phyloP scores from a whole-genome alignment of 2,329 filamentous ascomycete genomes.

The Fusarium sacchari region DNA sequence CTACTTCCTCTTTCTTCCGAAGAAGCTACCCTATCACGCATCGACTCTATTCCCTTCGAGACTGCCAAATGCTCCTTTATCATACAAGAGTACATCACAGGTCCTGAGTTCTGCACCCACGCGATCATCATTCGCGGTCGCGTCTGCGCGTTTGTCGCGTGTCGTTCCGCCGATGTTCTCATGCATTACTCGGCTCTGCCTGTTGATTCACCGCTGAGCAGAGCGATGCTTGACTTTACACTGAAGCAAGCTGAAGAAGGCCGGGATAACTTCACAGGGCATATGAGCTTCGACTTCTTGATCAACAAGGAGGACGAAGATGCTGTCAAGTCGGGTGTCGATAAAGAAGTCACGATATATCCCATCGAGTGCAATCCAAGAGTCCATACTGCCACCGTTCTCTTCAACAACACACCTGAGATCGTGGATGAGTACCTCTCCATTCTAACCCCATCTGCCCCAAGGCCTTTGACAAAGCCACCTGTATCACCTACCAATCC shows the following conservation, averaged over 20 bases:
- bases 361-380: constrained; percentile 79
- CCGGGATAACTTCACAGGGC: constrained; percentile 69
- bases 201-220: constrained; percentile 61
- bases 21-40: constrained; percentile 64
- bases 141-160: constrained; percentile 74
- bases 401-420: constrained; percentile 62
- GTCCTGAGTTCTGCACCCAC: constrained; percentile 77
- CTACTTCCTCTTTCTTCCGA: constrained; percentile 67
- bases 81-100: constrained; percentile 72
- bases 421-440: constrained; percentile 65
- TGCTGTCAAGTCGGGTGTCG: constrained; percentile 8
- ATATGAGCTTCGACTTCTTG: constrained; percentile 78
- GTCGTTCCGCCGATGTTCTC: constrained; percentile 68
- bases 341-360: constrained; percentile 57
- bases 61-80: constrained; percentile 53
- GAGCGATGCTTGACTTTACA: constrained; percentile 73
- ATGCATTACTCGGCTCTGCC: constrained; percentile 74
- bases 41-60: constrained; percentile 57
- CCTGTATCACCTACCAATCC: constrained; percentile 39
- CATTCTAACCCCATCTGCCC: constrained; percentile 47
- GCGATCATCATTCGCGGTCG: constrained; percentile 72
- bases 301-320: constrained; percentile 47
- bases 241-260: constrained; percentile 62
- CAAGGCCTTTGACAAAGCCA: constrained; percentile 11
- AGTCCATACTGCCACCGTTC: constrained; percentile 72